Percentiles rank a stretch among this genome's conserved stretches.
Evolutionary conservation across 805 yeast species (phyloP).

Genomic region (Spathaspora sp.): DNA sequence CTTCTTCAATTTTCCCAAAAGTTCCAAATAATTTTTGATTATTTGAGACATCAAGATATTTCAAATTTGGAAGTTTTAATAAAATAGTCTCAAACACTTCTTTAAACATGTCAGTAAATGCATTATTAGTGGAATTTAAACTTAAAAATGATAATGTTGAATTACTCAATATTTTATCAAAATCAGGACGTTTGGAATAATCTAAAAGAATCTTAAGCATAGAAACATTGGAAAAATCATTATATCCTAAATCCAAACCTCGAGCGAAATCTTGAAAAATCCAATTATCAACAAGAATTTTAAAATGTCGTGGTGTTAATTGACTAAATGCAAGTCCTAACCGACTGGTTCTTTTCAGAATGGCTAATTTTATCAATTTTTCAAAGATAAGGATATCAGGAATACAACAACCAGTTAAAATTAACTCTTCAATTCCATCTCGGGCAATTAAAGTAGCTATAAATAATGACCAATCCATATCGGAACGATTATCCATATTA

Average conservation of each 20-base stretch:
- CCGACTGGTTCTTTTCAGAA: conserved; percentile 50
- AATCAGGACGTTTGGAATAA: conserved; percentile 16
- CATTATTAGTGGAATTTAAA: conserved; percentile 58
- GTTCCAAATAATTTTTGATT: conserved; percentile 66
- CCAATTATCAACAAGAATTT: conserved; percentile 55
- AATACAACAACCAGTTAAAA: conserved; percentile 73
- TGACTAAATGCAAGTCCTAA: conserved; percentile 79
- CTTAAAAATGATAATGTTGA: conserved; percentile 47
- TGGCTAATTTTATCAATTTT: conserved; percentile 53
- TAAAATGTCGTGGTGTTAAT: conserved; percentile 55
- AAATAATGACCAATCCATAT: conserved; percentile 80
- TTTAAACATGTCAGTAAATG: conserved; percentile 45
- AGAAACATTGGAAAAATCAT: conserved; percentile 50
- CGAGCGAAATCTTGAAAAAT: conserved; percentile 42
- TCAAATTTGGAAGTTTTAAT: conserved; percentile 54
- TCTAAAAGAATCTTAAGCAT: conserved; percentile 37
- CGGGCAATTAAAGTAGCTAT: conserved; percentile 65
- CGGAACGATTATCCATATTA: conserved; percentile 56
- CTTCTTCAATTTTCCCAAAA: conserved; percentile 1
- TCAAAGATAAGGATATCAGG: conserved; percentile 53
- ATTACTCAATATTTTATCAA: conserved; percentile 14
- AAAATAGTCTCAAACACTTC: conserved; percentile 48
- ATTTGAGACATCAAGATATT: conserved; percentile 73
- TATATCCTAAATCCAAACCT: conserved; percentile 84
- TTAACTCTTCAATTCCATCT: conserved; percentile 75